Evolutionary conservation across 148 eudicot genomes (phyloP).

Genomic region (Rhododendron kiyosumense): DNA sequence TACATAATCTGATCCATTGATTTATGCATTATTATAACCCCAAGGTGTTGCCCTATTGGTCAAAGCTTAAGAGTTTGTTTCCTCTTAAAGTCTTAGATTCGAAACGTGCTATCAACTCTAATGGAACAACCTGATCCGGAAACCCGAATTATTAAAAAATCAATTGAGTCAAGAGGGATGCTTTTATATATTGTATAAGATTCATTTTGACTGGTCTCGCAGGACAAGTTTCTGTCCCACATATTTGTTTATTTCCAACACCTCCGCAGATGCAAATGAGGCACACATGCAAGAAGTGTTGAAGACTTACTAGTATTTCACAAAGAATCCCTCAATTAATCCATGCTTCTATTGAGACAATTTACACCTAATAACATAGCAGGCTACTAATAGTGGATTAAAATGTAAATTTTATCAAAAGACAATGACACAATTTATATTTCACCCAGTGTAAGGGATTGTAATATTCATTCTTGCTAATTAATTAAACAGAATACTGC

Average conservation of each 20-base stretch:
- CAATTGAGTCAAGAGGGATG: no score
- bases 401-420: neutral
- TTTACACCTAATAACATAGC: neutral
- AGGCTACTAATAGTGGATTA: neutral
- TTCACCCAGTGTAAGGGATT: no score
- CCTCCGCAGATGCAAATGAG: neutral
- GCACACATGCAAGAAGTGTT: neutral
- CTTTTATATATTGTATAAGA: neutral
- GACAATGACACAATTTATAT: no score
- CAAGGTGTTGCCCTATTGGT: neutral
- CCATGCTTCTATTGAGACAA: neutral
- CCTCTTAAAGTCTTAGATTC: no score
- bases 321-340: neutral
- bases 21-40: no score
- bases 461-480: no score
- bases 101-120: no score
- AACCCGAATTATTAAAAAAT: no score
- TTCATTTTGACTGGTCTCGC: neutral
- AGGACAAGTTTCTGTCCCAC: neutral
- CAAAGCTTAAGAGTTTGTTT: no score
- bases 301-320: neutral
- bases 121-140: no score
- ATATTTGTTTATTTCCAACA: neutral
- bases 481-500: no score
- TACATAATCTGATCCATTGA: no score